A percentile compares a stretch with the other conserved stretches of the same genome.
Conservation (phyloP, 768 basidiomycete genomes). For the Macrolepiota albuminosa region DNA sequence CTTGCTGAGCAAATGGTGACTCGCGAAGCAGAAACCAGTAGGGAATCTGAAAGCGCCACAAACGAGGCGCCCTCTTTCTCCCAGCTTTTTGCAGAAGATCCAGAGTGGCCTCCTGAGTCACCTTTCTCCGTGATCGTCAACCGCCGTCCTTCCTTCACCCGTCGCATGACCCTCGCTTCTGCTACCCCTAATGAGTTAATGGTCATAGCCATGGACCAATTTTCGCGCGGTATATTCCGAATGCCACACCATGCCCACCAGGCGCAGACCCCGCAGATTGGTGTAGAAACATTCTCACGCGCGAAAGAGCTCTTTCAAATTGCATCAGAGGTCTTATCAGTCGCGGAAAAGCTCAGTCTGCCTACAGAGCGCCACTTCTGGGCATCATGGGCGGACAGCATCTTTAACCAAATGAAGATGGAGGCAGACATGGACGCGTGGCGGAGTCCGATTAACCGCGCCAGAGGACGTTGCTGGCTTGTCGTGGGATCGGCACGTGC, state of each 20-base stretch:
- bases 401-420: conserved; percentile 62
- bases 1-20: conserved; percentile 50
- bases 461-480: conserved; percentile 53
- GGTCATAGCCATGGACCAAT: conserved; percentile 63
- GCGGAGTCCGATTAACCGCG: conserved; percentile 39
- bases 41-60: not conserved
- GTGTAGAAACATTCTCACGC: conserved; percentile 42
- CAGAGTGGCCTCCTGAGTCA: conserved; percentile 46
- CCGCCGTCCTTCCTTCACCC: conserved; percentile 45
- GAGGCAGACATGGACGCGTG: conserved; percentile 50
- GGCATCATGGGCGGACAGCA: conserved; percentile 57
- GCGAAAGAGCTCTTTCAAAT: conserved; percentile 59
- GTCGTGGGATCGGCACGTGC: conserved; percentile 49
- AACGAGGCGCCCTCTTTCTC: conserved; percentile 5
- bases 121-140: conserved; percentile 46
- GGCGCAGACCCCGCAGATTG: conserved; percentile 9
- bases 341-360: conserved; percentile 50
- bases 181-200: conserved; percentile 48
- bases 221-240: conserved; percentile 64
- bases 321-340: conserved; percentile 53
- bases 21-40: conserved; percentile 16
- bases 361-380: conserved; percentile 46
- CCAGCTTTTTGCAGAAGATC: conserved; percentile 31
- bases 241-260: conserved; percentile 49
- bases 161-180: conserved; percentile 39